Base-by-base conservation (phyloP, 768 basidiomycete species). In the Hortiboletus flavorubellus region DNA sequence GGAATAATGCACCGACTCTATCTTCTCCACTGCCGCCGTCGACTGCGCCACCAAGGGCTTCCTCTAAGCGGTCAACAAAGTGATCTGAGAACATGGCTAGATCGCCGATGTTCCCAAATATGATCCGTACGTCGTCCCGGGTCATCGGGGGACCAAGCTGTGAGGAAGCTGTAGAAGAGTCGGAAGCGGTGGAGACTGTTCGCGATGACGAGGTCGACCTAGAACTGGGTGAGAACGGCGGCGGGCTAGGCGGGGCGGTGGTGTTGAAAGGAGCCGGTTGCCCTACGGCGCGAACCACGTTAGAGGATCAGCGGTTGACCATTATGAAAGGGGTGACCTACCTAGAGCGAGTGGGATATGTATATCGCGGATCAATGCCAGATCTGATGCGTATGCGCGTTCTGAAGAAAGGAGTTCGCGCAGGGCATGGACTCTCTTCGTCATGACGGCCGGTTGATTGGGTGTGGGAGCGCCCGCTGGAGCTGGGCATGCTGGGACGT, bases 301-400 rank as follows among this genome's bases (percentile, higher is more conserved):
- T 33, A 59, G 60, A 50, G 53, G 49, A 54, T 47, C 35, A 55
- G 55, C 52, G 26, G 47, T 18, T 26, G 34, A 5, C 10, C 5
- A 35, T 5, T n/a, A 51, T 42, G 35, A 58, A 49, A 55, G 43
- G 52, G 59, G 51, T 12, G 39, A 77, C 80, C 58, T 72, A 82
- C 91, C 90, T 63, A 87, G 75, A 44, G 90, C 91, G 49, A 91
- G 71, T 7, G 89, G 89, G 39, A 92, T 84, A 61, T 93, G 86
- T 26, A 92, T 79, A 56, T 89, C 85, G 50, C 85, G 78, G 58
- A 93, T 83, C 51, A 92, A 75, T 15, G 85, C 86, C 29, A 93
- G 76, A 75, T 93, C 91, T n/a, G 84, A 84, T 12, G 91, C 86
- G 69, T 92, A 92, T 1, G 88, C 86, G 29, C 87, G 77, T 65